Evolutionary conservation across 2,329 filamentous ascomycete genomes (phyloP).

Genomic region (Penicillium italicum): DNA sequence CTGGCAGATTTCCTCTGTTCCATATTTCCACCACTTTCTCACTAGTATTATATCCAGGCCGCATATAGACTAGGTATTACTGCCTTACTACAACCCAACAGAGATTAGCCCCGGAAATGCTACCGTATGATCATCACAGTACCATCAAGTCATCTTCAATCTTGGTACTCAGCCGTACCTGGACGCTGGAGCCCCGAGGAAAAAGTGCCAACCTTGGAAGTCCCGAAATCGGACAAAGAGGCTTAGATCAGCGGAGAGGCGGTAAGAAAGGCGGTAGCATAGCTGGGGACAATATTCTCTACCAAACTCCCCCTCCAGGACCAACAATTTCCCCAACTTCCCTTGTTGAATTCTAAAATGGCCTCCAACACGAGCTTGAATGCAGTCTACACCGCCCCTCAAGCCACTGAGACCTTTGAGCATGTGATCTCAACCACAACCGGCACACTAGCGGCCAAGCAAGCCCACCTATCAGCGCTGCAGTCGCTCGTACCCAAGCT

Average conservation of each 20-base stretch:
- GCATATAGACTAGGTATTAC: background rate
- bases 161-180: background rate
- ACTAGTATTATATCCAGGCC: background rate
- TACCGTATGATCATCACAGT: background rate
- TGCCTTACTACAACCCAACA: background rate
- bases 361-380: slow-evolving; percentile 14
- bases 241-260: background rate
- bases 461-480: slow-evolving; percentile 53
- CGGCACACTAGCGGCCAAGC: slow-evolving; percentile 42
- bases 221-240: background rate
- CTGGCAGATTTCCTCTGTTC: background rate
- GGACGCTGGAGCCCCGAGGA: background rate
- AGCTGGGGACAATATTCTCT: background rate
- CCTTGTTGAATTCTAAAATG: slow-evolving; percentile 1
- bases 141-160: background rate
- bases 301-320: background rate
- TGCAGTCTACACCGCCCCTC: slow-evolving; percentile 32
- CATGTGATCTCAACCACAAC: slow-evolving; percentile 27
- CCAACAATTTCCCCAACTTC: background rate
- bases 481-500: slow-evolving; percentile 48
- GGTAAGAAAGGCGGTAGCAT: slow-evolving; percentile 6
- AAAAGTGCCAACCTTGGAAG: background rate
- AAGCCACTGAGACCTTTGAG: slow-evolving; percentile 31
- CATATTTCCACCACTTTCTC: background rate
- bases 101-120: background rate